Conservation (phyloP, 2,329 filamentous ascomycete genomes). For the Aspergillus sp. region DNA sequence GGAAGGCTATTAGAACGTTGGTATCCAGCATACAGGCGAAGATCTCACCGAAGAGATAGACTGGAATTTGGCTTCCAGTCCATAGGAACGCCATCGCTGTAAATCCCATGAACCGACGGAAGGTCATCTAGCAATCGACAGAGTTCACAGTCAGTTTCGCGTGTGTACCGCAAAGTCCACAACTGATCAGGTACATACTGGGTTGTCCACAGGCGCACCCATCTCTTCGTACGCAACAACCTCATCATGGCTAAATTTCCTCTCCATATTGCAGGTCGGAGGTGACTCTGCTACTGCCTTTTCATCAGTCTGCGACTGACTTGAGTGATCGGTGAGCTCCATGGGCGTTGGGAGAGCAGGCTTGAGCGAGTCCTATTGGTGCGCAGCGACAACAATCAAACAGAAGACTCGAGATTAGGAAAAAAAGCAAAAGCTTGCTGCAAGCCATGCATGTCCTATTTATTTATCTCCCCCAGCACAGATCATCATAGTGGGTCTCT, state of each 20-base stretch:
- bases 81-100: constrained; percentile 62
- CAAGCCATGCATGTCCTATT: constrained; percentile 16
- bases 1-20: constrained; percentile 4
- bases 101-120: constrained; percentile 56
- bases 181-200: constrained; percentile 34
- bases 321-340: constrained; percentile 21
- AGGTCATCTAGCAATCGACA: constrained; percentile 49
- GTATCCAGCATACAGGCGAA: background rate
- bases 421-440: constrained; percentile 4
- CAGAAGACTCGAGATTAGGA: background rate
- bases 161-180: background rate
- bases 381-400: constrained; percentile 9
- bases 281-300: constrained; percentile 31
- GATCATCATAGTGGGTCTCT: constrained; percentile 2
- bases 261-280: constrained; percentile 30
- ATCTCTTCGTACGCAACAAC: constrained; percentile 51
- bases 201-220: constrained; percentile 42
- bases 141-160: background rate
- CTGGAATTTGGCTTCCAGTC: constrained; percentile 63
- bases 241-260: constrained; percentile 49
- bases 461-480: constrained; percentile 6
- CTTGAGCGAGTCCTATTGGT: background rate
- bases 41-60: constrained; percentile 53
- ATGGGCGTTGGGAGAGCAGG: constrained; percentile 10
- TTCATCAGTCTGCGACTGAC: constrained; percentile 28